Evolutionary conservation across 202 grass and related monocot genomes (phyloP), one percentile per base, ranked within the genome.

Genomic region (Bolboschoenoplectus hybrid): DNA sequence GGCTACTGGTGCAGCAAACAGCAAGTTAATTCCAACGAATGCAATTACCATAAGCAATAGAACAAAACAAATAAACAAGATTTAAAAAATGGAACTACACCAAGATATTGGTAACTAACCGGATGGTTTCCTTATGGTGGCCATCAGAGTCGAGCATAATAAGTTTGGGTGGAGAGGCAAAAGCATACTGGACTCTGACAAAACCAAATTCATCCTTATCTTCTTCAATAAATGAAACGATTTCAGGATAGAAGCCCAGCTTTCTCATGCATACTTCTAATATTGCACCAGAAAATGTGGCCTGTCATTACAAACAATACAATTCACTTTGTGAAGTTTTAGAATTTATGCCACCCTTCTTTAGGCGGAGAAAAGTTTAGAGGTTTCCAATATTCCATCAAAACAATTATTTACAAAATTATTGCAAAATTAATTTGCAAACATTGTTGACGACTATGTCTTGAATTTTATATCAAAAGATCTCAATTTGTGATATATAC

Each of bases 231-330:
- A 99, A 94, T 81, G 90, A 75, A 70, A 89, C 89, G 2, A 99
- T 86, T 93, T 99, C 97, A 69, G 97, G 97, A 89, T 99, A 99
- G 88, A 99, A 99, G 69, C 84, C 92, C 17, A 99, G 40, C 85
- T 97, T 99, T 88, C 97, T 94, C 97, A 97, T 99, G 89, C 97
- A 99, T 34, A 99, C 93, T 85, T 99, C 97, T 63, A 99, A 60
- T 88, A 99, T 97, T 84, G 93, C 93, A 82, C 93, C 90, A 39
- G 92, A 99, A 81, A 88, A 99, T 58, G 85, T 92, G 56, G 91
- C 85, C 97, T 99, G 86, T 74, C 91, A 74, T 62, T 82, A 44
- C 81, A 91, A 77, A 67, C 4, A 86, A 35, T 82, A 63, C 40
- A 67, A 67, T 61, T 80, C 38, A 1, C 2, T 80, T 3, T 10